These are phyloP conservation scores for Silene latifolia DNA, from an alignment of 148 eudicot genomes.

Conservation along the genomic window DNA sequence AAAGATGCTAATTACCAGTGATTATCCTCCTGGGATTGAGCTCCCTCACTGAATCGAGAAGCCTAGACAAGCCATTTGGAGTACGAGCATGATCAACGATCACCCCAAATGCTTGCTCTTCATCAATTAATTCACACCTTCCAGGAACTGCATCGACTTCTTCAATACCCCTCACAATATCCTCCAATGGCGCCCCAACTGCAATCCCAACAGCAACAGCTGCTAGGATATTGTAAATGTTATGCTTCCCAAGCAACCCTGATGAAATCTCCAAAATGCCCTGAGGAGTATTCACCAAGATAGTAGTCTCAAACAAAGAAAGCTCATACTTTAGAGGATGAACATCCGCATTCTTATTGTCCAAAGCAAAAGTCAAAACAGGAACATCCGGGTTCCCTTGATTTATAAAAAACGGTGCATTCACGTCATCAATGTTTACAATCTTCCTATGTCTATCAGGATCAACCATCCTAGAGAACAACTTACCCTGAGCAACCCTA, in stretches of 20 bases:
- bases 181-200: conserved; percentile 96
- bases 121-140: conserved; percentile 94
- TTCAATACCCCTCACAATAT: conserved; percentile 96
- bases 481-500: conserved; percentile 53
- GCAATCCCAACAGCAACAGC: conserved; percentile 95
- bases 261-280: conserved; percentile 97
- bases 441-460: conserved; percentile 86
- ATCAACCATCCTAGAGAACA: conserved; percentile 90
- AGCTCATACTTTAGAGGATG: conserved; percentile 80
- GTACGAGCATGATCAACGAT: conserved; percentile 87
- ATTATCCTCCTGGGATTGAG: conserved; percentile 80
- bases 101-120: conserved; percentile 98
- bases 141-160: conserved; percentile 98
- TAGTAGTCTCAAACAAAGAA: conserved; percentile 93
- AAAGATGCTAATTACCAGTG: conserved; percentile 52
- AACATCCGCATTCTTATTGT: conserved; percentile 86
- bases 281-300: conserved; percentile 80
- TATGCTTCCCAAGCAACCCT: conserved; percentile 88
- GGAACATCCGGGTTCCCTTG: conserved; percentile 87
- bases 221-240: conserved; percentile 86
- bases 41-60: conserved; percentile 89
- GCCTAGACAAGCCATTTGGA: conserved; percentile 77
- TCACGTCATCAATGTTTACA: conserved; percentile 84
- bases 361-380: conserved; percentile 79
- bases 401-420: conserved; percentile 62